A percentile compares a stretch with the other conserved stretches of the same genome.
Conservation (phyloP, 176 grass and related monocot genomes). For the Rhynchospora pubera region DNA sequence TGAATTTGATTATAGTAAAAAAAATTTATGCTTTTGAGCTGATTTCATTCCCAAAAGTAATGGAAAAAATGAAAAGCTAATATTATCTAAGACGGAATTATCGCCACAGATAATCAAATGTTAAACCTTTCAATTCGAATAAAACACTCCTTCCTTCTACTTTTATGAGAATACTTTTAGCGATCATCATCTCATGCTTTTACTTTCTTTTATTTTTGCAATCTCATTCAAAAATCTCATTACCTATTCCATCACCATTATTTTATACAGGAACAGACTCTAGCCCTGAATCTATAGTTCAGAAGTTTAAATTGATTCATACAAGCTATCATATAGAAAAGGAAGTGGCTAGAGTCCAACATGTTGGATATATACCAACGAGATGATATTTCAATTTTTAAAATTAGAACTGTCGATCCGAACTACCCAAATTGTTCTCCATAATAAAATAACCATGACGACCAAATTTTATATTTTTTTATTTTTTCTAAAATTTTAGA, state of each 20-base stretch:
- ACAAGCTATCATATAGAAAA: too few species aligned
- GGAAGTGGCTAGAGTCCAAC: too few species aligned
- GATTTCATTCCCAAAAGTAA: background rate
- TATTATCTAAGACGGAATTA: background rate
- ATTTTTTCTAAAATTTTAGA: too few species aligned
- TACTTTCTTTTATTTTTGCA: slow-evolving; percentile 27
- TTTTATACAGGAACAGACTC: background rate
- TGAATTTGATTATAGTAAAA: too few species aligned
- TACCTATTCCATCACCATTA: background rate
- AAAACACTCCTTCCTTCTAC: slow-evolving; percentile 18
- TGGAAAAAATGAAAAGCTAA: background rate
- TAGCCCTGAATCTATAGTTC: background rate
- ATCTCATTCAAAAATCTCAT: slow-evolving; percentile 46
- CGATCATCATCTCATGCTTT: slow-evolving; percentile 27
- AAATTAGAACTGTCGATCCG: too few species aligned
- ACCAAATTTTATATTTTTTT: too few species aligned
- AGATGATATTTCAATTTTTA: too few species aligned
- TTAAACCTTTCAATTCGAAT: slow-evolving; percentile 10
- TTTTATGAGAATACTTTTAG: slow-evolving; percentile 45
- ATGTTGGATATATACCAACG: too few species aligned
- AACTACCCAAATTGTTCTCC: too few species aligned
- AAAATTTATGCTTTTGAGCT: background rate
- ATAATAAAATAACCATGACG: too few species aligned
- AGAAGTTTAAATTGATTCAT: slow-evolving; percentile 4
- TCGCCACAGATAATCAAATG: background rate